phyloP scores from a whole-genome alignment of 1,284 basidiomycete genomes.

The Mycosarcoma mackinlayi region DNA sequence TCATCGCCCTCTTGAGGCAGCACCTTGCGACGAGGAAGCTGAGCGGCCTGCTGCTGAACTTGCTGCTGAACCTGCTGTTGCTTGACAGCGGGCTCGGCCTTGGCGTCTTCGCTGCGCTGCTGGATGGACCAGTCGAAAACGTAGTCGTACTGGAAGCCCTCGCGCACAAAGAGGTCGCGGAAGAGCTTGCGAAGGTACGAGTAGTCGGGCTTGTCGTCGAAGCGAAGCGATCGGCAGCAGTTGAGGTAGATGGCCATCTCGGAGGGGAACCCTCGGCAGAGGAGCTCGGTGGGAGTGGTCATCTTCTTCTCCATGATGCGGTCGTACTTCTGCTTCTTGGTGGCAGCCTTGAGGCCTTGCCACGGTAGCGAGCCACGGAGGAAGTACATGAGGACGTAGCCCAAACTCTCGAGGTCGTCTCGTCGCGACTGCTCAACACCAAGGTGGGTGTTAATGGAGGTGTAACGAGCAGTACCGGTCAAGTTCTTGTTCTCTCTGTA shows the following conservation, averaged over 20 bases:
- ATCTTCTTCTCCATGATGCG: slow-evolving; percentile 70
- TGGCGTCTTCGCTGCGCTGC: slow-evolving; percentile 60
- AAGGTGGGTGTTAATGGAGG: slow-evolving; percentile 98
- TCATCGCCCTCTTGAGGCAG: slow-evolving; percentile 58
- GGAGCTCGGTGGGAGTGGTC: slow-evolving; percentile 68
- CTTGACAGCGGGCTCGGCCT: slow-evolving; percentile 51
- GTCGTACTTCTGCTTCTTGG: slow-evolving; percentile 69
- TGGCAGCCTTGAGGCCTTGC: slow-evolving; percentile 68
- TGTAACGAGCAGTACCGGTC: slow-evolving; percentile 98
- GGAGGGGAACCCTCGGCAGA: slow-evolving; percentile 68
- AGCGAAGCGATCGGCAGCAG: slow-evolving; percentile 69
- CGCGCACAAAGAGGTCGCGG: slow-evolving; percentile 69
- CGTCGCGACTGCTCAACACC: slow-evolving; percentile 75
- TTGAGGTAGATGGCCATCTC: slow-evolving; percentile 69
- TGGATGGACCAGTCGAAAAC: slow-evolving; percentile 69
- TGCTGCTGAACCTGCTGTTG: slow-evolving; percentile 40
- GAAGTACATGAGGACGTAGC: slow-evolving; percentile 69
- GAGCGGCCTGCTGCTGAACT: slow-evolving; percentile 43
- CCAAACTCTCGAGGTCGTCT: slow-evolving; percentile 67
- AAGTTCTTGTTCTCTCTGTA: slow-evolving; percentile 99
- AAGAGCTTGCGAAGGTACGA: slow-evolving; percentile 69
- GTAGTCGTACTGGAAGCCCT: slow-evolving; percentile 69
- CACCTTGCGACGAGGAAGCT: slow-evolving; percentile 67
- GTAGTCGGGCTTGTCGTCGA: slow-evolving; percentile 69
- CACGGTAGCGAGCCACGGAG: slow-evolving; percentile 67